Percentiles rank a stretch among this genome's conserved stretches.
These are phyloP conservation scores for Prunus davidiana DNA, from an alignment of 306 rosid genomes.

Conservation along the genomic window DNA sequence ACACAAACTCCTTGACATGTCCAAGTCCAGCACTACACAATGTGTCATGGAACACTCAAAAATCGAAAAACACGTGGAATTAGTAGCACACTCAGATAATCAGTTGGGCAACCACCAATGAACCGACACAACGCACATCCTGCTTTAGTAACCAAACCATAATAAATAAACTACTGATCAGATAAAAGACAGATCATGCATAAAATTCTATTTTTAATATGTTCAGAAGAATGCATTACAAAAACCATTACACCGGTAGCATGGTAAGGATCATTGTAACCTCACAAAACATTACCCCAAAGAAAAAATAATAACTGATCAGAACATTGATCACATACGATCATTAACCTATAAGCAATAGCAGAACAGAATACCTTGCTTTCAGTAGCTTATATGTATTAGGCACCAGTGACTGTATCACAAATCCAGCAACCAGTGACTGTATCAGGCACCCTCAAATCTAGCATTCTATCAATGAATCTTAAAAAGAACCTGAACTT, in stretches of 20 bases:
- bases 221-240: not conserved
- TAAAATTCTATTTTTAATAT: not conserved
- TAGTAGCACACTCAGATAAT: not conserved
- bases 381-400: not conserved
- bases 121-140: not conserved
- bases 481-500: not conserved
- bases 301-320: not conserved
- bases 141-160: not conserved
- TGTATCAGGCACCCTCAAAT: not conserved
- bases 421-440: not conserved
- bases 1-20: not conserved
- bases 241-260: not conserved
- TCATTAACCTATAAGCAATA: constrained; percentile 5
- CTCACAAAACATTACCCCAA: not conserved
- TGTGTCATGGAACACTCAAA: not conserved
- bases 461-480: constrained; percentile 5
- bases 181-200: not conserved
- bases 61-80: not conserved
- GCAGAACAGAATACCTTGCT: not conserved
- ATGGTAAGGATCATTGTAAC: not conserved
- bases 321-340: not conserved
- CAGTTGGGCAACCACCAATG: not conserved
- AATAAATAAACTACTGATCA: not conserved
- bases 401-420: not conserved
- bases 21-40: not conserved